Evolutionary conservation across 2,329 filamentous ascomycete genomes (phyloP), one percentile per base, ranked within the genome.

Genomic region (Pleoardoris graminearum): DNA sequence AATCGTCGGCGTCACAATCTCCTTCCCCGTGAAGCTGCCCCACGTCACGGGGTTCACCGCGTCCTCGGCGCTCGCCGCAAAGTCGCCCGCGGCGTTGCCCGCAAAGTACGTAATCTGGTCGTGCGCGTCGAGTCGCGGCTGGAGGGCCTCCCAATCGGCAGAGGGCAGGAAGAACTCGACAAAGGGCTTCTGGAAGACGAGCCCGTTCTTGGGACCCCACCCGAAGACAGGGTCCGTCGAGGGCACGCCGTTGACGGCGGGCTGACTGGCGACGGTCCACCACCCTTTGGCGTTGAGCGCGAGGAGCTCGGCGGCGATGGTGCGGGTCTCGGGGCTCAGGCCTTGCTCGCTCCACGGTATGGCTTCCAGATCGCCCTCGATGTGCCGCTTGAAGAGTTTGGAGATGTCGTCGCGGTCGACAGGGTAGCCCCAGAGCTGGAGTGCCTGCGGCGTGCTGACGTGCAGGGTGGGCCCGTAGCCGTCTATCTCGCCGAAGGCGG

Each of bases 141-240:
- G 82, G 27, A 99, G 80, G 1, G 71, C 71, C 14, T 77, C 73
- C 86, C 91, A 97, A 70, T 93, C 89, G 0, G 81, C 73, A 0
- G 80, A 76, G 0, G 92, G 86, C 52, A 96, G 77, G 80, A 99
- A 99, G 76, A 97, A 91, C 73, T 99, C 94, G 46, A 99, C 91
- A 73, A 99, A 99, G 0, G 93, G 89, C 76, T 97, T 99, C 69
- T 99, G 94, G 79, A 97, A 99, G 42, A 97, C 91, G 71, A 96
- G 97, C 16, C 94, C 94, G 65, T 92, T 87, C 44, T 83, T 84
- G 0, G 94, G 94, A 1, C 94, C 94, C 94, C 94, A 99, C 58
- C 94, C 94, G 65, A 96, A 96, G 17, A 90, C 84, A 3, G 82
- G 76, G 70, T 99, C 85, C 42, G 82, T 84, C 23, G 89, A 95